phyloP scores from a whole-genome alignment of 805 yeast species.

The Lachancea meyersii region DNA sequence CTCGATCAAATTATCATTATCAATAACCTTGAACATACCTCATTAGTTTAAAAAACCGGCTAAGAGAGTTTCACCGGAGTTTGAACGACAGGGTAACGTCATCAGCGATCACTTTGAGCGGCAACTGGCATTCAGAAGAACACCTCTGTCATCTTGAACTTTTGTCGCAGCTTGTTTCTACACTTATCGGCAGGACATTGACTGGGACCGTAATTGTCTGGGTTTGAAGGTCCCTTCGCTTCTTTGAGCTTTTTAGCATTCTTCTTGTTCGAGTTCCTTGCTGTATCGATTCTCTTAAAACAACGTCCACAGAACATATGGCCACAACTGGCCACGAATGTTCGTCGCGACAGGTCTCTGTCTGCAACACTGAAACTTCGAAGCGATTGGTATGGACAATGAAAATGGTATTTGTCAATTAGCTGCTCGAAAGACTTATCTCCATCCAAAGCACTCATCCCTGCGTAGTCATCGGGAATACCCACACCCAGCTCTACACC shows the following conservation, averaged over 20 bases:
- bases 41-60: no score
- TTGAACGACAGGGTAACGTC: neutral
- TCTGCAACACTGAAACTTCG: slow-evolving; percentile 48
- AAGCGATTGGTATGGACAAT: slow-evolving; percentile 62
- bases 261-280: slow-evolving; percentile 21
- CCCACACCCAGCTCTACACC: slow-evolving; percentile 71
- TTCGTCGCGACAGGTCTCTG: slow-evolving; percentile 53
- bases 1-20: no score
- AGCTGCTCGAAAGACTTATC: slow-evolving; percentile 28
- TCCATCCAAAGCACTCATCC: slow-evolving; percentile 17
- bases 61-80: neutral
- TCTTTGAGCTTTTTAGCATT: slow-evolving; percentile 22
- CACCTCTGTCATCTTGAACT: slow-evolving; percentile 50
- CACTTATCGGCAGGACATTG: slow-evolving; percentile 54
- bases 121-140: slow-evolving; percentile 27
- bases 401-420: slow-evolving; percentile 33
- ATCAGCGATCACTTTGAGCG: neutral
- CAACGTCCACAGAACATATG: slow-evolving; percentile 86
- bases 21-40: no score
- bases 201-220: slow-evolving; percentile 47
- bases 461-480: slow-evolving; percentile 47
- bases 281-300: slow-evolving; percentile 54
- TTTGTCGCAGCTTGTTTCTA: slow-evolving; percentile 37
- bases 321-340: slow-evolving; percentile 68
- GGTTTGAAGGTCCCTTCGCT: slow-evolving; percentile 34